A percentile compares a stretch with the other conserved stretches of the same genome.
phyloP scores from a whole-genome alignment of 2,329 filamentous ascomycete species.

The Parastagonospora avenae region DNA sequence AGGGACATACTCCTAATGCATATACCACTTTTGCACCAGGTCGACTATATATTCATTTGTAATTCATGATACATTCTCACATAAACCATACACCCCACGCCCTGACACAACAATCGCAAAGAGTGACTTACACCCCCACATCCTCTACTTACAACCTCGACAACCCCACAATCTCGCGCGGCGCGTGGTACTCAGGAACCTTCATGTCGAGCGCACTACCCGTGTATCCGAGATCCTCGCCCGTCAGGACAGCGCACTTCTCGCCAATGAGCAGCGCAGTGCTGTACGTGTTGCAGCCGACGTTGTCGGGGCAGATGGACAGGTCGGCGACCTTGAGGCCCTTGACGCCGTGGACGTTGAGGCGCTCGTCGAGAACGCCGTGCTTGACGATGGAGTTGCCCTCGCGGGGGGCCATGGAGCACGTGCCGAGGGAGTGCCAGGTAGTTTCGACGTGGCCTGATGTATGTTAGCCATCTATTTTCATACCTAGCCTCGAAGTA shows the following conservation, averaged over 20 bases:
- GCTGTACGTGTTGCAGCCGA: conserved; percentile 65
- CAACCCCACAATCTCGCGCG: conserved; percentile 49
- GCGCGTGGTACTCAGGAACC: conserved; percentile 59
- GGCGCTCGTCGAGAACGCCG: conserved; percentile 75
- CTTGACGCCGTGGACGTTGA: conserved; percentile 79
- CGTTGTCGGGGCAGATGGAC: conserved; percentile 78
- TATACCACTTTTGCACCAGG: too few species aligned
- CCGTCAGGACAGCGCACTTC: conserved; percentile 72
- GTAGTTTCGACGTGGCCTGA: conserved; percentile 72
- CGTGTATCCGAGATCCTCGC: conserved; percentile 75
- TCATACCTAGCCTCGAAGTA: neutral
- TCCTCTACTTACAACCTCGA: conserved; percentile 7
- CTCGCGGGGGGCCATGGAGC: conserved; percentile 76
- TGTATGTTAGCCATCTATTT: conserved; percentile 3
- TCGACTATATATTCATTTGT: too few species aligned
- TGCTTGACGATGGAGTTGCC: conserved; percentile 83
- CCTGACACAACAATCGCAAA: too few species aligned
- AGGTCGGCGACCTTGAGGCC: conserved; percentile 78
- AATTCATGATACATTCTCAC: too few species aligned
- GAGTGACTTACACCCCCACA: too few species aligned
- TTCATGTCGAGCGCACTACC: conserved; percentile 78
- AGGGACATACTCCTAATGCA: too few species aligned
- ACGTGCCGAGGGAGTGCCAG: conserved; percentile 72
- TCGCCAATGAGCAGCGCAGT: conserved; percentile 77
- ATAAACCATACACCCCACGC: too few species aligned